Evolutionary conservation across 2,329 filamentous ascomycete genomes (phyloP), one percentile per base, ranked within the genome.

Genomic region (Knoxdaviesia capensis): DNA sequence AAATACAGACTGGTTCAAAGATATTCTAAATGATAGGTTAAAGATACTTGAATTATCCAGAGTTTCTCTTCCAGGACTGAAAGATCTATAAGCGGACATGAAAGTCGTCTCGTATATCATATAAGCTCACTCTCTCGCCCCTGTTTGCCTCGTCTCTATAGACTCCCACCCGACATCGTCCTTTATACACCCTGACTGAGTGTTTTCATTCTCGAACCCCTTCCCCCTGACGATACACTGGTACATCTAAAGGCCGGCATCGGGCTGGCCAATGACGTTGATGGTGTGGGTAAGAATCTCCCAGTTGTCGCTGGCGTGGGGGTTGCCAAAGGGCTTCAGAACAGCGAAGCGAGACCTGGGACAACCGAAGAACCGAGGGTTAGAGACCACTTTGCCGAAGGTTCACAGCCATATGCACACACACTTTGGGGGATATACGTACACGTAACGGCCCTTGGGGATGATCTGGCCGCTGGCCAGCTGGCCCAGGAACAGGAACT

Each of bases 141-240:
- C 20, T 20, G 20, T 3, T 20, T 20, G 2, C 3, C 20, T 20
- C 20, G 20, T 20, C 20, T 20, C 20, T 20, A 20, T 20, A 20
- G 20, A 20, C 2, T 20, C 20, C 3, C 20, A 20, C 20, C 20
- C 20, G 20, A 20, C 3, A 20, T 20, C 20, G 20, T 20, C 20
- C 20, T 20, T 2, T 20, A 2, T 2, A 20, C 20, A 20, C 2
- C 20, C 20, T 20, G 3, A 3, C 51, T 92, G 56, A 2, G 82
- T 87, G 54, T 82, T 74, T 56, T 92, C 84, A 38, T 77, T 67
- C 39, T 73, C 66, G 50, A 90, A 74, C 43, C 59, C 20, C 20
- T 20, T 20, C 20, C 3, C 20, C 20, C 20, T 20, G 20, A 20
- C 20, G 20, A 20, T 20, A 20, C 20, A 20, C 20, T 3, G 20